Evolutionary conservation across 495 filamentous ascomycete species (phyloP), one percentile per base, ranked within the genome.

Genomic region (Lophium mytilinum): DNA sequence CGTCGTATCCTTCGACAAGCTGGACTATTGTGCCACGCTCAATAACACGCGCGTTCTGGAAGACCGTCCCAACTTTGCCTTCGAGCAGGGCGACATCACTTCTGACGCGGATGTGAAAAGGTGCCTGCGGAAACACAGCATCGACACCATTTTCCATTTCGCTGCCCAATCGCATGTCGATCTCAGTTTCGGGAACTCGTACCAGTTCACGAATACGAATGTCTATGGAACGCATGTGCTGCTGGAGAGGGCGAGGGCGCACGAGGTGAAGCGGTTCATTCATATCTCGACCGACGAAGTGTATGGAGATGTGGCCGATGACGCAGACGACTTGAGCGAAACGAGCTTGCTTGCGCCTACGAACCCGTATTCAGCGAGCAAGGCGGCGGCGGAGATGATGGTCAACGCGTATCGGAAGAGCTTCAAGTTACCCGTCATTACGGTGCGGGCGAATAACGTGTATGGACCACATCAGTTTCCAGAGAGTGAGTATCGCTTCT

Each of bases 401-500:
- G 83, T 89, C n/a, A 77, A 82, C 61, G 83, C 84, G 9, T 90
- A 88, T 67, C 76, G 78, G 62, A 87, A 85, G 70, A 83, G 78
- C 66, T 88, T 86, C 71, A 81, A 82, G 52, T 73, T 89, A 10
- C 84, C 85, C 1, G 78, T 79, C 19, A 83, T 89, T 59, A 83
- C 89, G 57, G 81, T 86, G 40, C 76, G 86, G 18, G 81, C 82
- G 62, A 90, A 89, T 74, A 90, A 90, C 60, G 83, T 90, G 21
- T 89, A 88, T 60, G 87, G 87, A 0, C 87, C 87, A 12, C 83
- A 86, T 66, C 87, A 89, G 66, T 90, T 80, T 62, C 86, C 86
- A 0, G 86, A 90, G 69, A 89, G 86, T 88, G 73, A 67, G 80
- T 69, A 1, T 15, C 24, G 15, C 17, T 14, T 21, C 33, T 42